These are phyloP conservation scores for Diversispora eburnea DNA, from an alignment of 192 early-diverging fungal genomes.

Conservation along the genomic window DNA sequence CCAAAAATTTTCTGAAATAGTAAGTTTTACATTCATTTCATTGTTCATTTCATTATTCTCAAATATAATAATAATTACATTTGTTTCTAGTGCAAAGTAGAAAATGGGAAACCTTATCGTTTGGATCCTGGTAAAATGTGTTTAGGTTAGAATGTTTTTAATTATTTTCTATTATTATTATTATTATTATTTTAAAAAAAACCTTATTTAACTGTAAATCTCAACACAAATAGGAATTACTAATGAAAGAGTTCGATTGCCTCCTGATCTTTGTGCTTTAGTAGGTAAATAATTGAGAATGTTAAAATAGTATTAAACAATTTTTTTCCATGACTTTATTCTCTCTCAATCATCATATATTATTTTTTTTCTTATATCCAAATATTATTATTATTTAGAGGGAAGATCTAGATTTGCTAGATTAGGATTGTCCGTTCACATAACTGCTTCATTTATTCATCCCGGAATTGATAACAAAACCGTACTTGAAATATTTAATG, in stretches of 20 bases:
- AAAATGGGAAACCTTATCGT: constrained; percentile 21
- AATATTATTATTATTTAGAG: background rate
- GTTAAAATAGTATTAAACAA: too few relatives aligned
- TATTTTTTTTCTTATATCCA: too few relatives aligned
- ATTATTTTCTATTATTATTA: background rate
- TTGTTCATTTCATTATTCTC: background rate
- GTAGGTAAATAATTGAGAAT: background rate
- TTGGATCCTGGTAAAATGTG: constrained; percentile 28
- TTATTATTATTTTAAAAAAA: too few relatives aligned
- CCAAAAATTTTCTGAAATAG: constrained; percentile 23
- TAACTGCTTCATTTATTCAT: constrained; percentile 26
- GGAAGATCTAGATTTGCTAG: constrained; percentile 26
- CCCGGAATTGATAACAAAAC: constrained; percentile 21
- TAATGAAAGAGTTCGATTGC: constrained; percentile 7
- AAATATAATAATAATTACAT: background rate
- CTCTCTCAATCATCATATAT: background rate
- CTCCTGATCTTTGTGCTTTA: constrained; percentile 19
- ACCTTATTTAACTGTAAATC: background rate
- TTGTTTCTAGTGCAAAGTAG: constrained; percentile 8
- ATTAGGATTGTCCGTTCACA: constrained; percentile 25
- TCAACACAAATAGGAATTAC: constrained; percentile 9
- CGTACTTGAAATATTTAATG: constrained; percentile 29
- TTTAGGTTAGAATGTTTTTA: constrained; percentile 16
- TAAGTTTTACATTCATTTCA: background rate
- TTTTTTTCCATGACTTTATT: too few relatives aligned